These are phyloP conservation scores for Xylariaceae sp. DNA, from an alignment of 2,329 filamentous ascomycete species.

Conservation along the genomic window DNA sequence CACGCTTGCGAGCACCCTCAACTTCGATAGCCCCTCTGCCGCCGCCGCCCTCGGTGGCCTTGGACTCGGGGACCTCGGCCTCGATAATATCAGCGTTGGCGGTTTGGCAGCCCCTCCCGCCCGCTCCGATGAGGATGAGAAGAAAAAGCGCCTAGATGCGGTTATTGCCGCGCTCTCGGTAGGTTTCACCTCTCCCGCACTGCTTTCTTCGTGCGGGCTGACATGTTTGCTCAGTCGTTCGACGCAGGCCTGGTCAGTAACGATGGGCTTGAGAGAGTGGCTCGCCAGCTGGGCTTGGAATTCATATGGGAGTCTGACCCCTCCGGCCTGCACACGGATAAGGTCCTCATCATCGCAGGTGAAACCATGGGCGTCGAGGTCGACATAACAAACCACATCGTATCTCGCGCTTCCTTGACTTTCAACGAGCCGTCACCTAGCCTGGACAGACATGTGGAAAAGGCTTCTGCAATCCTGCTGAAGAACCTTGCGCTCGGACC, in stretches of 20 bases:
- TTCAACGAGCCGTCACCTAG: slow-evolving; percentile 56
- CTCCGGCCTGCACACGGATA: slow-evolving; percentile 43
- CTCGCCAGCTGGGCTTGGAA: slow-evolving; percentile 61
- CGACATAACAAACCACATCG: slow-evolving; percentile 54
- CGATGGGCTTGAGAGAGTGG: slow-evolving; percentile 67
- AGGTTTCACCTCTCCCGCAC: slow-evolving; percentile 34
- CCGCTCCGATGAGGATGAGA: slow-evolving; percentile 48
- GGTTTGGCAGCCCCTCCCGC: slow-evolving; percentile 38
- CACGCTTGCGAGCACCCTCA: slow-evolving; percentile 39
- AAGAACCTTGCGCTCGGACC: slow-evolving; percentile 56
- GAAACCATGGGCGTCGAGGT: slow-evolving; percentile 57
- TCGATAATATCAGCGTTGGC: slow-evolving; percentile 47
- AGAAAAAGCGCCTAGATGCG: slow-evolving; percentile 47
- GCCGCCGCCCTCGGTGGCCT: slow-evolving; percentile 56
- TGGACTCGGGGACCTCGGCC: slow-evolving; percentile 48
- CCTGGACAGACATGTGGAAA: slow-evolving; percentile 54
- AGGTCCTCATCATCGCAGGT: slow-evolving; percentile 57
- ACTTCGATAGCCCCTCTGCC: slow-evolving; percentile 60
- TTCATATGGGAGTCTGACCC: slow-evolving; percentile 53
- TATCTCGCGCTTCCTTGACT: slow-evolving; percentile 56
- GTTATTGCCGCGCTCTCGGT: slow-evolving; percentile 48
- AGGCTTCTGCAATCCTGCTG: slow-evolving; percentile 61
- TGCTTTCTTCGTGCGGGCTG: slow-evolving; percentile 28
- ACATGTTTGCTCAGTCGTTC: slow-evolving; percentile 13
- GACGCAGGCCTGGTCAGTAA: slow-evolving; percentile 64